Base-by-base conservation (phyloP, 345 rosid species). In the Schrenkiella parvula region DNA sequence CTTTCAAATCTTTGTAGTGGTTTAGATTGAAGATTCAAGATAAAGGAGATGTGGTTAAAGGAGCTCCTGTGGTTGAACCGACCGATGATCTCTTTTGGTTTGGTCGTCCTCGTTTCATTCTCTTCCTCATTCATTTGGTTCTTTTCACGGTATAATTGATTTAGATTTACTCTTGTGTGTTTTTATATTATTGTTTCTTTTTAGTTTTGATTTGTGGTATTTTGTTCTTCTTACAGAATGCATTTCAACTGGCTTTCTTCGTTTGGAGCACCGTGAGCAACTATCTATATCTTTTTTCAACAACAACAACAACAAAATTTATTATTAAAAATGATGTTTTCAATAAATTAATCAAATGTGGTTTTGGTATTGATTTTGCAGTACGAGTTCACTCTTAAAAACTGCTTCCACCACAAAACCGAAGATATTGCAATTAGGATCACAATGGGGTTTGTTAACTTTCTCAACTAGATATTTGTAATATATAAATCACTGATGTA, bases 71-170 rank as follows among this genome's bases (percentile, higher is more conserved):
- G 46, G 99, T 95, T 77, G 81, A 86, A 78, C 99, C 96, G 3
- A 88, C 89, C 0, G 96, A 95, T 66, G 89, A 92, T 8, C 97
- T 95, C 58, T 95, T 95, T 89, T 95, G 99, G 99, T 91, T 95
- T 8, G 87, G 97, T 15, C 83, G 87, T 10, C 98, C 99, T 0
- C 91, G 86, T 47, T 77, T 95, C 66, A 66, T 95, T 51, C 98
- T 95, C 79, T 87, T 86, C 59, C 89, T 95, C 70, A 85, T 95
- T 75, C 96, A 91, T 71, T 39, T 91, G n/a, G 89, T 83, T 64
- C 97, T 95, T 66, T 95, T 95, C 78, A 91, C 86, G 98, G 97
- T 91, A 84, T 32, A 56, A 5, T 5, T 56, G 4, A 62, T 25
- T 21, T 22, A 1, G 15, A 32, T 43, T 10, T 22, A 5, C 4